Conservation (phyloP, 208 protist species). For the Wallacemonas collosoma region DNA sequence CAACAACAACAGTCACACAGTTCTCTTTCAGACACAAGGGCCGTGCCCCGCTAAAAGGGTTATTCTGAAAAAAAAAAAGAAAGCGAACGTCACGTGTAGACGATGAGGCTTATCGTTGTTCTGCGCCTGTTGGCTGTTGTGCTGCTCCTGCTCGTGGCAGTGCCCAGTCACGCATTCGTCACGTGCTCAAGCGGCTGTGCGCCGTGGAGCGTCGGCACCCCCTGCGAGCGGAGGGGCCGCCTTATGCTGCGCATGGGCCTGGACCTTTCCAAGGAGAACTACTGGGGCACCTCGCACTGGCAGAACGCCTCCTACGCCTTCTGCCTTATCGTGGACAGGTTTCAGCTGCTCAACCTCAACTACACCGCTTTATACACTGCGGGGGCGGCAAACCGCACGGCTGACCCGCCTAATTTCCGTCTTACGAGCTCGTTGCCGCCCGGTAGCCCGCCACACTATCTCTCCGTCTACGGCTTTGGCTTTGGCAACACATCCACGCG, state of each 20-base stretch:
- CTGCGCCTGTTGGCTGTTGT: background rate
- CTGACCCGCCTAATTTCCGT: slow-evolving; percentile 9
- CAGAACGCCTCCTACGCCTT: slow-evolving; percentile 67
- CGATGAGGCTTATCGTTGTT: background rate
- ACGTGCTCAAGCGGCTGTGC: slow-evolving; percentile 26
- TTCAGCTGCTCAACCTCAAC: slow-evolving; percentile 59
- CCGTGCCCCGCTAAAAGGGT: too few species aligned
- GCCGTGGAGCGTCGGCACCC: slow-evolving; percentile 29
- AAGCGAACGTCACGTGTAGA: background rate
- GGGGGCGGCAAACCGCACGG: slow-evolving; percentile 12
- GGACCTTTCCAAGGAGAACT: slow-evolving; percentile 50
- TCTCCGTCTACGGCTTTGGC: slow-evolving; percentile 85
- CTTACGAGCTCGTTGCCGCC: slow-evolving; percentile 4
- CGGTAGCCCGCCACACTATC: slow-evolving; percentile 32
- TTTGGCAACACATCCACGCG: slow-evolving; percentile 37
- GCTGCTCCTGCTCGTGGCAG: background rate
- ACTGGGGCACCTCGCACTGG: slow-evolving; percentile 13
- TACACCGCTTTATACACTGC: slow-evolving; percentile 40
- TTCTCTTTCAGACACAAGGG: background rate
- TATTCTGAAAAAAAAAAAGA: background rate
- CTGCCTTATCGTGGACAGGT: slow-evolving; percentile 67
- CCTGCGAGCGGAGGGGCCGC: slow-evolving; percentile 40
- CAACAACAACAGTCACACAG: background rate
- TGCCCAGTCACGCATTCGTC: background rate
- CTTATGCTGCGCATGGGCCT: slow-evolving; percentile 83